Base-by-base conservation (phyloP, 495 filamentous ascomycete genomes). In the Aspergillus conjunctus region DNA sequence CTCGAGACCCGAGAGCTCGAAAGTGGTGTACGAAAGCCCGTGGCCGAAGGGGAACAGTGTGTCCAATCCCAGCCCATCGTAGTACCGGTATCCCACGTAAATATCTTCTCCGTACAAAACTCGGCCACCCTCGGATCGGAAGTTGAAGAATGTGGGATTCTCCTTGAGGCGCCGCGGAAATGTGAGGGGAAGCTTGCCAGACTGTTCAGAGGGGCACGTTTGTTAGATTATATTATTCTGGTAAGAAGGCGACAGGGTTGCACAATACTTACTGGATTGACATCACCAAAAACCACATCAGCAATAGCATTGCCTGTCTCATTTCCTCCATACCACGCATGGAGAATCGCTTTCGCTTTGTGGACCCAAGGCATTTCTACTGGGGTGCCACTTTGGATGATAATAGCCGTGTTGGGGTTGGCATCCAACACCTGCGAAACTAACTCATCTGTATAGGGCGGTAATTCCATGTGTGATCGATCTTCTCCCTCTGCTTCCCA, bases 401-500 rank as follows among this genome's bases (percentile, higher is more conserved):
- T 88, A 2, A 95, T 83, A 1, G 91, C 81, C 0, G 89, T 87
- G 21, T 80, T 79, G 1, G 89, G 86, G 63, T 92, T 90, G 4
- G 83, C 88, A 26, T 76, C 71, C 9, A 88, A 75, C 1, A 93
- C 85, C 14, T 82, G 81, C 34, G 83, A 77, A 61, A 93, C 81
- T 15, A 94, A 78, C 15, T 85, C 79, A 68, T 93, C 88, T 60
- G 87, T 88, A 58, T 80, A 80, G 2, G 86, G 85, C 5, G 90
- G 90, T 10, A 93, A 77, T 58, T 87, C 82, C 89, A 93, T 92
- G 33, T 79, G 81, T 52, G 86, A 77, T 11, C 90, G 81, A 66
- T 94, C 91, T 50, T 89, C 86, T 8, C 91, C 91, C 72, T 94
- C 91, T 17, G 86, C 87, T 69, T 93, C 91, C 91, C 91, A 93